phyloP scores from a whole-genome alignment of 768 basidiomycete species.

The Xanthoconium purpureum region DNA sequence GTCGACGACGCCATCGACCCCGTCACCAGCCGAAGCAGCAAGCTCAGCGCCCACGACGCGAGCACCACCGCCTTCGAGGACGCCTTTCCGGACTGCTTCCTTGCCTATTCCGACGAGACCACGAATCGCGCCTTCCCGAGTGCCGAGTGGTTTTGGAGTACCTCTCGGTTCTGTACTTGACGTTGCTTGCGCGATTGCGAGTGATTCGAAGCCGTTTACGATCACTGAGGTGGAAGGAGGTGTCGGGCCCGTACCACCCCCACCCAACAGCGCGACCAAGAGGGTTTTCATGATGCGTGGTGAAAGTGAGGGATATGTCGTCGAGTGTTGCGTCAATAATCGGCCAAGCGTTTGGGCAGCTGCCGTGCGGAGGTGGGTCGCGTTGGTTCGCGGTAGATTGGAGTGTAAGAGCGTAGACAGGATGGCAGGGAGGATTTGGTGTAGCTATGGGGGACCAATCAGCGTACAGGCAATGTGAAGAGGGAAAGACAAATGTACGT shows the following conservation, averaged over 20 bases:
- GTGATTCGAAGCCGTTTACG: constrained; percentile 29
- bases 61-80: constrained; percentile 78
- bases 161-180: constrained; percentile 41
- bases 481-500: constrained; percentile 32
- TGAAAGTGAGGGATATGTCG: constrained; percentile 85
- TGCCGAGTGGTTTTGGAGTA: constrained; percentile 65
- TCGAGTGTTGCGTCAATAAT: constrained; percentile 75
- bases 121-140: constrained; percentile 86
- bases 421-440: constrained; percentile 92
- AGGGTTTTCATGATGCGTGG: constrained; percentile 94
- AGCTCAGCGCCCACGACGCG: constrained; percentile 71
- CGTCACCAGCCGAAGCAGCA: constrained; percentile 24
- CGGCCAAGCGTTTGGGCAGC: constrained; percentile 84
- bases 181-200: constrained; percentile 17
- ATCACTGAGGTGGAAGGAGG: constrained; percentile 11
- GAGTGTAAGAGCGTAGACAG: constrained; percentile 90
- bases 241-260: constrained; percentile 9
- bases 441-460: constrained; percentile 54
- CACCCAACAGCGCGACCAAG: constrained; percentile 70
- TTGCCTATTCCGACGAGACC: constrained; percentile 83
- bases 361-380: constrained; percentile 68
- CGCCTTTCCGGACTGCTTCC: constrained; percentile 78
- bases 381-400: constrained; percentile 68
- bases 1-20: constrained; percentile 48
- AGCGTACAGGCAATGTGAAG: neutral